These are phyloP conservation scores for Mycena chlorophos DNA, from an alignment of 768 basidiomycete species.

Conservation along the genomic window DNA sequence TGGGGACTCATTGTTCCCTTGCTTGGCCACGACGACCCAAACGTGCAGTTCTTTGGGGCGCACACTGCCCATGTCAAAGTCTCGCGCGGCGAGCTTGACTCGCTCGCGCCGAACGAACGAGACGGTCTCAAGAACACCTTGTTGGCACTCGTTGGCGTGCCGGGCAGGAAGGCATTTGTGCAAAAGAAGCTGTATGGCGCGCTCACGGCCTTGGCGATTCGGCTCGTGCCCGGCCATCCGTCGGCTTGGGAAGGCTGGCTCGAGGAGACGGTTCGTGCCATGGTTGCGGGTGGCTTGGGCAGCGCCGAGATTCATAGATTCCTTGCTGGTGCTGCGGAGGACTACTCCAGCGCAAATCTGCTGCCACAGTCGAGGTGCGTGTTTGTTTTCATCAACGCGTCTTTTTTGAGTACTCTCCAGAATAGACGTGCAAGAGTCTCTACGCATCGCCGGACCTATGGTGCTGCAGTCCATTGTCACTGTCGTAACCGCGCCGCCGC, in stretches of 20 bases:
- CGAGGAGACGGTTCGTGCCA: slow-evolving; percentile 55
- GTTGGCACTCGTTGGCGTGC: slow-evolving; percentile 64
- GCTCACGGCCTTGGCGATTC: slow-evolving; percentile 11
- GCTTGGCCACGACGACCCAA: slow-evolving; percentile 67
- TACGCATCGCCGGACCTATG: slow-evolving; percentile 67
- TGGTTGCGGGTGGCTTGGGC: slow-evolving; percentile 60
- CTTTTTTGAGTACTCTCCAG: background rate
- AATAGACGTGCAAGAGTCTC: slow-evolving; percentile 55
- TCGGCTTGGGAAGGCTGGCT: slow-evolving; percentile 80
- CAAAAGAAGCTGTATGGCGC: slow-evolving; percentile 16
- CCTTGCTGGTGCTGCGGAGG: slow-evolving; percentile 82
- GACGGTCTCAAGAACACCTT: slow-evolving; percentile 7
- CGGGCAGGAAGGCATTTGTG: slow-evolving; percentile 32
- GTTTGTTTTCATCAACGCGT: slow-evolving; percentile 14
- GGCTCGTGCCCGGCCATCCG: slow-evolving; percentile 33
- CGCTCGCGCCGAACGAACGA: background rate
- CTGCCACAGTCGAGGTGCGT: slow-evolving; percentile 72
- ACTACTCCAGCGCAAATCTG: slow-evolving; percentile 74
- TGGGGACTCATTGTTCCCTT: slow-evolving; percentile 85
- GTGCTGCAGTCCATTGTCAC: slow-evolving; percentile 70
- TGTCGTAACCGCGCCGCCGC: slow-evolving; percentile 41
- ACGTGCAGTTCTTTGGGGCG: slow-evolving; percentile 93
- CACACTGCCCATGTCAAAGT: slow-evolving; percentile 95
- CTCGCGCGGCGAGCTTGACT: slow-evolving; percentile 54
- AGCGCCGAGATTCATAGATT: slow-evolving; percentile 70